Base-by-base conservation (phyloP, 1,139 yeast genomes). In the Geotrichum restrictum region DNA sequence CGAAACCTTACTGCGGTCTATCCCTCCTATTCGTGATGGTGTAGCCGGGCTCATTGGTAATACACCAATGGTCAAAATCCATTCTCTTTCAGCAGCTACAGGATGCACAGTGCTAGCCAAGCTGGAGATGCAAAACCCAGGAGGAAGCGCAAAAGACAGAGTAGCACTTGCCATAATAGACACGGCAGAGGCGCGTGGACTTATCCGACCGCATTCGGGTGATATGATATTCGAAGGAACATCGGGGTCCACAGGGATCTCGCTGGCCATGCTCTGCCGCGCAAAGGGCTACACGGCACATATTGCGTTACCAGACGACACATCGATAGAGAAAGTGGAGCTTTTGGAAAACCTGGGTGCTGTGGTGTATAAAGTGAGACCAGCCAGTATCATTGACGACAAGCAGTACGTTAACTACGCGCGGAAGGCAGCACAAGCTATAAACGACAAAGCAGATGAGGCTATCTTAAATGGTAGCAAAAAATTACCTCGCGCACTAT, bases 331-430 rank as follows among this genome's bases (percentile, higher is more conserved):
- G 62, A 93, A 93, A 64, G 66, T 93, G 22, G 81, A 79, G 48
- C 73, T 93, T 38, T 73, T 93, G 48, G 75, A 76, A 52, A 77
- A 85, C 45, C 75, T 88, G 40, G 98, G 98, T 1, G 98, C 97
- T 0, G 78, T 74, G 1, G 79, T 93, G n/a, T 91, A 87, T 62
- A 84, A 85, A 44, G 98, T 93, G 14, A 83, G 86, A 54, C 98
- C 98, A 0, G 98, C 98, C 0, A 83, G 96, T 8, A 93, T 93
- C 46, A 96, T 89, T 13, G 98, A 93, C 68, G 93, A 95, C 1
- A 80, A 81, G 56, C 98, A 93, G 67, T 93, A 93, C 64, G 96
- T 93, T 40, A 93, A 93, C 67, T 84, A 85, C 5, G 97, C 98
- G 0, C 76, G 85, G 55, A 69, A 74, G 3, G 80, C 85, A 3